These are phyloP conservation scores for Ophiostoma perfectum DNA, from an alignment of 2,329 filamentous ascomycete species.

Conservation along the genomic window DNA sequence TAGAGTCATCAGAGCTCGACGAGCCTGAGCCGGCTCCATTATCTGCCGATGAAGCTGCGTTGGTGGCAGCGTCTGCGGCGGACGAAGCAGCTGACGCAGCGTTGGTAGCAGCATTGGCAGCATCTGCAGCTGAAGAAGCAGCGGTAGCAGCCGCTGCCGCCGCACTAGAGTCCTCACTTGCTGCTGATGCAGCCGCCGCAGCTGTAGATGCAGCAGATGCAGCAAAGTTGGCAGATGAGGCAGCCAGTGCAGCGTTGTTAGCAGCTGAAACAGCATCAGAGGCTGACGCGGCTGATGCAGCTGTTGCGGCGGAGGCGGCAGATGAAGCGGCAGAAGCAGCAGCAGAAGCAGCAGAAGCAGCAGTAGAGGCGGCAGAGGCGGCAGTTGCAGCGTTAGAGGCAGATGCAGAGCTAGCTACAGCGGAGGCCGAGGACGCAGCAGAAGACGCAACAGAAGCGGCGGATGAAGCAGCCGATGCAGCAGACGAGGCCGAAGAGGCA, in stretches of 20 bases:
- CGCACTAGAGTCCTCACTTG: background rate
- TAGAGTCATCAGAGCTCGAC: background rate
- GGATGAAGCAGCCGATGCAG: conserved; percentile 9
- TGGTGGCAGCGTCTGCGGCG: background rate
- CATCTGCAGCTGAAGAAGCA: background rate
- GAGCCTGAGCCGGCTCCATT: background rate
- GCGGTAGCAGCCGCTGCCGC: background rate
- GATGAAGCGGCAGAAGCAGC: conserved; percentile 6
- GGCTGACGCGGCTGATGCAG: background rate
- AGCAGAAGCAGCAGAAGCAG: background rate
- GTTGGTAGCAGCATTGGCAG: background rate
- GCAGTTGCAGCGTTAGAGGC: background rate
- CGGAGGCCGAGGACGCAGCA: background rate
- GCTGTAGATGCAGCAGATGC: conserved; percentile 14
- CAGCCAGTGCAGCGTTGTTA: conserved; percentile 3
- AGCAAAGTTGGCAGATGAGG: background rate
- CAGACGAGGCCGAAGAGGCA: conserved; percentile 4
- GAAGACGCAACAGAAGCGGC: background rate
- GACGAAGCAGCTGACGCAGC: conserved; percentile 1
- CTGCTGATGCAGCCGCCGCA: conserved; percentile 14
- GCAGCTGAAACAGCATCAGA: background rate
- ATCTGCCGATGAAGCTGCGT: background rate
- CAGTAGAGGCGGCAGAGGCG: background rate
- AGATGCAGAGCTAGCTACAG: background rate
- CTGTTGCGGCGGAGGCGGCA: conserved; percentile 19